These are phyloP conservation scores for Aureobasidium subglaciale DNA, from an alignment of 2,329 filamentous ascomycete species.

Conservation along the genomic window DNA sequence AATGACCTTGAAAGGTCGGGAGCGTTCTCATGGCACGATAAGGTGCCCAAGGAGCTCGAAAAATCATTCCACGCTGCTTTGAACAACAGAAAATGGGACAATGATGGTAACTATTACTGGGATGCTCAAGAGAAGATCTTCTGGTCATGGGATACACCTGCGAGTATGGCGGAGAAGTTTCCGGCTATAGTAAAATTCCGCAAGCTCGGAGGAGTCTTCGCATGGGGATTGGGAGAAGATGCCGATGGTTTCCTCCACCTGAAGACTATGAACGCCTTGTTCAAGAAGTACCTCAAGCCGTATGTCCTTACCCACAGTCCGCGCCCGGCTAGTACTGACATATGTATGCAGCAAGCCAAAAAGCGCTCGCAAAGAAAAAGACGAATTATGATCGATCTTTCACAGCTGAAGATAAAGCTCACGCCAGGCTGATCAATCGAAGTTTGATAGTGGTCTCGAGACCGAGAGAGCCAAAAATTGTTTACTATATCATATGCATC, in stretches of 20 bases:
- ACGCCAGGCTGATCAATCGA: too few relatives aligned
- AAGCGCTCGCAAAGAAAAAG: neutral
- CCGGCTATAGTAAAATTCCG: slow-evolving; percentile 49
- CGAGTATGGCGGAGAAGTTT: slow-evolving; percentile 57
- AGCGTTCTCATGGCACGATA: slow-evolving; percentile 22
- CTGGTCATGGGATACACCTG: slow-evolving; percentile 67
- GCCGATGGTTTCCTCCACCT: slow-evolving; percentile 35
- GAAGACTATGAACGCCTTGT: slow-evolving; percentile 31
- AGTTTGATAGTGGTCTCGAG: too few relatives aligned
- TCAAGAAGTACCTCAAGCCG: slow-evolving; percentile 7
- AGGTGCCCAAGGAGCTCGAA: slow-evolving; percentile 46
- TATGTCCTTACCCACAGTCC: neutral
- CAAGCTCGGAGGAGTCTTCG: slow-evolving; percentile 63
- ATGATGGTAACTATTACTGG: slow-evolving; percentile 59
- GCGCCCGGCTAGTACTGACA: neutral
- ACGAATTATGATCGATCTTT: neutral
- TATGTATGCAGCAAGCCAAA: neutral
- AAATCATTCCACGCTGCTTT: slow-evolving; percentile 53
- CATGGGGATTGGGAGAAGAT: slow-evolving; percentile 69
- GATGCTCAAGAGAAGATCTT: slow-evolving; percentile 54
- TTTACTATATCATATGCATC: too few relatives aligned
- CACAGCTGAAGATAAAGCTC: neutral
- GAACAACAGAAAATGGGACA: slow-evolving; percentile 49
- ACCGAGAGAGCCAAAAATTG: too few relatives aligned
- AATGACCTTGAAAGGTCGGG: slow-evolving; percentile 26